Base-by-base conservation (phyloP, 768 basidiomycete genomes). In the Candolleomyces eurysporus region DNA sequence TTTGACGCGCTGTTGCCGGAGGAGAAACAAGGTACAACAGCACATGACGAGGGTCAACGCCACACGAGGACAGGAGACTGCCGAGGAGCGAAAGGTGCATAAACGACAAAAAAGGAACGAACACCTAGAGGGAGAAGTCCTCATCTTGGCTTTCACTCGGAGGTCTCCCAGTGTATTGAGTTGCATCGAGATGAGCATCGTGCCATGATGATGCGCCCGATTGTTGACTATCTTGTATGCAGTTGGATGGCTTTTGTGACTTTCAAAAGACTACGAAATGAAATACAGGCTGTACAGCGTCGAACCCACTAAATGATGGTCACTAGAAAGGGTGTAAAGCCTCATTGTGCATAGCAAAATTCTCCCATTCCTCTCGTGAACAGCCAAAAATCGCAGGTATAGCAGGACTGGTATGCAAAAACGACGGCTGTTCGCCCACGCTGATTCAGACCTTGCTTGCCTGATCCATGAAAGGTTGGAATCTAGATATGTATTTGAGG, bases 191-290 rank as follows among this genome's bases (percentile, higher is more conserved):
- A 98, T 90, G 30, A 99, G 84, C 97, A 99, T 99, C 16, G 97
- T 99, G 0, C 97, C 97, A 67, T 99, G 97, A 67, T 98, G 96
- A 75, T 98, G 98, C 7, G 95, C 94, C 31, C 97, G 82, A 57
- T 86, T 85, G 66, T 87, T 91, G 48, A 90, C 89, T 59, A 99
- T 92, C 76, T 97, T 98, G 78, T 97, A 99, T 11, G 97, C 97
- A 9, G 95, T n/a, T n/a, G n/a, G n/a, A n/a, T n/a, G n/a, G n/a
- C n/a, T n/a, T n/a, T n/a, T n/a, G n/a, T n/a, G n/a, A n/a, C n/a
- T n/a, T n/a, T n/a, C n/a, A n/a, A n/a, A n/a, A n/a, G n/a, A n/a
- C n/a, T n/a, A n/a, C n/a, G n/a, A n/a, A n/a, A n/a, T n/a, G n/a
- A n/a, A n/a, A n/a, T n/a, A n/a, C n/a, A n/a, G n/a, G n/a, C n/a